A percentile compares a stretch with the other conserved stretches of the same genome.
phyloP scores from a whole-genome alignment of 371 early-diverging fungal species.

The Circinella umbellata region DNA sequence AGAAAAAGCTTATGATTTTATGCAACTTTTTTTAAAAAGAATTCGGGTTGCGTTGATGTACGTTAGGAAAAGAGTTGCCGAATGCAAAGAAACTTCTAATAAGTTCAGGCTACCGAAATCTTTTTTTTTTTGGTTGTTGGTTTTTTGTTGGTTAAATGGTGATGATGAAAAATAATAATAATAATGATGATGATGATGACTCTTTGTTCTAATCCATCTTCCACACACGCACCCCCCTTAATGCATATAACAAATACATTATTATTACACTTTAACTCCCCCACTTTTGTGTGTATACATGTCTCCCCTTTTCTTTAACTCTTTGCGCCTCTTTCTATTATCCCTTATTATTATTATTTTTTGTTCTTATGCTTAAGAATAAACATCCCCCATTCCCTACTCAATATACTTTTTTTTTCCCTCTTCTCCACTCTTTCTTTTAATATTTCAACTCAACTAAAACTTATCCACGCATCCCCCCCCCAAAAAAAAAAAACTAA shows the following conservation, averaged over 20 bases:
- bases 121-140: not conserved
- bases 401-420: not conserved
- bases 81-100: constrained; percentile 17
- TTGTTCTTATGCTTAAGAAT: not conserved
- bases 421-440: constrained; percentile 7
- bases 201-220: no score
- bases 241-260: no score
- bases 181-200: no score
- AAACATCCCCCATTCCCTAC: constrained; percentile 8
- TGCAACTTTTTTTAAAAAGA: constrained; percentile 1
- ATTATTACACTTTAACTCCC: not conserved
- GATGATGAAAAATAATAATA: not conserved
- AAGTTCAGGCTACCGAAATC: constrained; percentile 9
- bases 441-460: not conserved
- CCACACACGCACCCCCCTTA: no score
- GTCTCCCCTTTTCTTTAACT: not conserved
- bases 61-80: constrained; percentile 2
- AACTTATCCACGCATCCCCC: not conserved
- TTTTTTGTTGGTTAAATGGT: not conserved
- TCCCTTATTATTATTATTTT: constrained; percentile 1
- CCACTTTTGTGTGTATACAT: not conserved
- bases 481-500: constrained; percentile 2
- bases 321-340: constrained; percentile 4
- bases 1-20: not conserved
- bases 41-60: constrained; percentile 5